A percentile compares a stretch with the other conserved stretches of the same genome.
Evolutionary conservation across 495 filamentous ascomycete species (phyloP).

Genomic region (Tuber calosporum): DNA sequence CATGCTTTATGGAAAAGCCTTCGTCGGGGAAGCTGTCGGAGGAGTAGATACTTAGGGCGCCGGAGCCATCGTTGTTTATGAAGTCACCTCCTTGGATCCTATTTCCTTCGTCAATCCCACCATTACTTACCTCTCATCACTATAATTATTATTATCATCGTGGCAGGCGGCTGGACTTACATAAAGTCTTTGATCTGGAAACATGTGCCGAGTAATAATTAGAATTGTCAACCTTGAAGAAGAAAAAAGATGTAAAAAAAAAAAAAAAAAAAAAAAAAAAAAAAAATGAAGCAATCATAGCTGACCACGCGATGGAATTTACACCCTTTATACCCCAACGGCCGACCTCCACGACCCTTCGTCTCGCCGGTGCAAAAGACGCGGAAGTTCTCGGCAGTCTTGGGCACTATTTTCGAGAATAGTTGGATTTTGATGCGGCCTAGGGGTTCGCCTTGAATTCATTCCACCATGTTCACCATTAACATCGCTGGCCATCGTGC

Average conservation of each 20-base stretch:
- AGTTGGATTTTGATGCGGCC: constrained; percentile 93
- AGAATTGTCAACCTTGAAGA: not conserved
- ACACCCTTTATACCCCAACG: constrained; percentile 86
- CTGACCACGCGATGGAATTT: constrained; percentile 92
- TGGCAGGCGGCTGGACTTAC: constrained; percentile 42
- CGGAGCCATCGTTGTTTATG: constrained; percentile 85
- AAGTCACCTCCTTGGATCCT: constrained; percentile 89
- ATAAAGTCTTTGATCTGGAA: constrained; percentile 89
- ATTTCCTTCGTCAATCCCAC: not conserved
- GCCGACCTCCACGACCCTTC: constrained; percentile 69
- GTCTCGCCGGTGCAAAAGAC: constrained; percentile 94
- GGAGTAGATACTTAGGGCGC: constrained; percentile 79
- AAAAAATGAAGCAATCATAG: constrained; percentile 22
- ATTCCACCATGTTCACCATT: not conserved
- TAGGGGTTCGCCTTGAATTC: constrained; percentile 65
- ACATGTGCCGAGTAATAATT: constrained; percentile 6
- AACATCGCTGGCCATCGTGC: not conserved
- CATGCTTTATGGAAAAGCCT: constrained; percentile 75
- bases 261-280: not conserved
- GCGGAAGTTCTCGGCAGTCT: constrained; percentile 93
- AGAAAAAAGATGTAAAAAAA: not conserved
- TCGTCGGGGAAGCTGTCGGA: constrained; percentile 81
- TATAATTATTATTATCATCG: not conserved
- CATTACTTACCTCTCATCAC: not conserved
- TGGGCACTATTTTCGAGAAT: constrained; percentile 73